Evolutionary conservation across 2,329 filamentous ascomycete species (phyloP).

Genomic region (Botrytis deweyae): DNA sequence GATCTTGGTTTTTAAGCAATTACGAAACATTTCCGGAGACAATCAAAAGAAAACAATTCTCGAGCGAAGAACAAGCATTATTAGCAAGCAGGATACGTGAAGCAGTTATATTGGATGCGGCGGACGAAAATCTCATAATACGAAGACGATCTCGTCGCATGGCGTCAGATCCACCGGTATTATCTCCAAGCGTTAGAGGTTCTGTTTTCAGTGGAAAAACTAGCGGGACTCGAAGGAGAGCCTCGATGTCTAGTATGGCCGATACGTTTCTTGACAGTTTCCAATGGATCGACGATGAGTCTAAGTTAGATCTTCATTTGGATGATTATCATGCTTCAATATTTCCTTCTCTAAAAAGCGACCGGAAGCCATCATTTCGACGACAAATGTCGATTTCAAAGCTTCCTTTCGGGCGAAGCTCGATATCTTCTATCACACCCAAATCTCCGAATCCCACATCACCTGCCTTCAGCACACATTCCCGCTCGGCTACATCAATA

Average conservation of each 20-base stretch:
- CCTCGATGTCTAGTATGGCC: conserved; percentile 32
- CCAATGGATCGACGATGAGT: conserved; percentile 71
- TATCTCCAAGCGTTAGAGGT: conserved; percentile 13
- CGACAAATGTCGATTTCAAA: conserved; percentile 71
- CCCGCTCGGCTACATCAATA: conserved; percentile 50
- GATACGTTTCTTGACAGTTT: conserved; percentile 60
- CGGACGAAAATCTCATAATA: conserved; percentile 57
- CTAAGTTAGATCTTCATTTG: conserved; percentile 65
- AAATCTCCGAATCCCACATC: conserved; percentile 33
- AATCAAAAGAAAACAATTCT: conserved; percentile 68
- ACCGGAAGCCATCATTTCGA: conserved; percentile 61
- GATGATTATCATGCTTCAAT: conserved; percentile 63
- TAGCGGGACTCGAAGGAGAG: conserved; percentile 20
- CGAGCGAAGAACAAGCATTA: conserved; percentile 66
- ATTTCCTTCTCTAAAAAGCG: conserved; percentile 41
- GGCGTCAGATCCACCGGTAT: conserved; percentile 7
- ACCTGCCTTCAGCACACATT: conserved; percentile 31
- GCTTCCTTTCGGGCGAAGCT: conserved; percentile 59
- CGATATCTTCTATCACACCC: conserved; percentile 42
- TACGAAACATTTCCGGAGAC: conserved; percentile 63
- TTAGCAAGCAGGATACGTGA: conserved; percentile 54
- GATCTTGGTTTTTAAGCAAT: conserved; percentile 59
- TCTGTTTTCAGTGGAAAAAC: conserved; percentile 11
- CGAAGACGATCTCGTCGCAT: conserved; percentile 43
- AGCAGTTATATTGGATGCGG: conserved; percentile 55